Evolutionary conservation across 768 basidiomycete species (phyloP), one percentile per base, ranked within the genome.

Genomic region (Collybia mongolica): DNA sequence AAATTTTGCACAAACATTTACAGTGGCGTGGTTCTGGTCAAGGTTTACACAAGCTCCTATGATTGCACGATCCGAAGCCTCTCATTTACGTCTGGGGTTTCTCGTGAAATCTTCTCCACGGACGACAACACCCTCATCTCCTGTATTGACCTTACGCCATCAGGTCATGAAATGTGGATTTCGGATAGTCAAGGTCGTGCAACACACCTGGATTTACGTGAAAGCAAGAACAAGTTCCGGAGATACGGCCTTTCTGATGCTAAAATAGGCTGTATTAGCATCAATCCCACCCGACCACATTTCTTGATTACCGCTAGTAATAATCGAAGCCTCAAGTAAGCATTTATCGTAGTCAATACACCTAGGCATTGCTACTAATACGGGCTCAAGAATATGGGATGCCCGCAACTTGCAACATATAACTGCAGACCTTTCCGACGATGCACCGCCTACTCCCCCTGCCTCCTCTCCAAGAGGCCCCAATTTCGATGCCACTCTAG

Each of bases 11-110:
- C 39, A 22, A 19, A 15, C 14, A 28, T 19, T 44, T 17, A 46
- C 46, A 14, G 36, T 19, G 36, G 40, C 35, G 20, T 51, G 23
- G 43, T 46, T 51, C 23, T 54, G 48, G 24, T 20, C 46, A 37
- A 92, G 90, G 68, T 93, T 11, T 92, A 84, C 60, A 93, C 90
- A 9, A 85, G 82, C 39, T 81, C 91, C 9, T 93, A 93, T 54
- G 91, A 93, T 59, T 84, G 83, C 59, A 91, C 86, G 2, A 68
- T 93, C 51, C 85, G 91, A 18, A 73, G 71, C 42, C 73, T 89
- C 15, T 88, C 86, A 2, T 88, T 93, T 53, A 80, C 80, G 15
- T 81, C 87, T 1, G 86, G 86, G 1, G 68, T 85, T 26, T 89
- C 91, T 2, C 73, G 71, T 20, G 88, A 93, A 64, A 64, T 93